A percentile compares a stretch with the other conserved stretches of the same genome.
These are phyloP conservation scores for Debaryomyces psychrophilus DNA, from an alignment of 1,139 yeast species.

Conservation along the genomic window DNA sequence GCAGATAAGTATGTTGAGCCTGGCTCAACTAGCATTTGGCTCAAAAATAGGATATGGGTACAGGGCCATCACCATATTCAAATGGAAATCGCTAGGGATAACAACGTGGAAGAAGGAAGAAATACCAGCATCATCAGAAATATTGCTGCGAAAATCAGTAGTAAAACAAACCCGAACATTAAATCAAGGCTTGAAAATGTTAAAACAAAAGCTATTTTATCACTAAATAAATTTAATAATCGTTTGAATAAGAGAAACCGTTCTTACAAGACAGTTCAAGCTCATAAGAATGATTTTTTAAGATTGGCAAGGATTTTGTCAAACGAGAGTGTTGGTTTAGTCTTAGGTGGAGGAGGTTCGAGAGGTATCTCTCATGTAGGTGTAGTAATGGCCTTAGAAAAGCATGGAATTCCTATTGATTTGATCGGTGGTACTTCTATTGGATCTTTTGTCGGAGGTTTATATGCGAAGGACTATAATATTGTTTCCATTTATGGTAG, in stretches of 20 bases:
- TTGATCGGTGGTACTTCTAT: slow-evolving; percentile 95
- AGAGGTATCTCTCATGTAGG: slow-evolving; percentile 94
- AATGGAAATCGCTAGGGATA: slow-evolving; percentile 41
- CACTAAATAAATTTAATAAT: slow-evolving; percentile 26
- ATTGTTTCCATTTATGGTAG: slow-evolving; percentile 89
- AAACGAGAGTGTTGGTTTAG: slow-evolving; percentile 92
- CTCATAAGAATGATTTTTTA: slow-evolving; percentile 85
- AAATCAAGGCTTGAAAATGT: slow-evolving; percentile 38
- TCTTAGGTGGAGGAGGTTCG: slow-evolving; percentile 97
- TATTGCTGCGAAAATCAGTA: slow-evolving; percentile 42
- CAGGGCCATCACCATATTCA: slow-evolving; percentile 92
- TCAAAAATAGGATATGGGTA: slow-evolving; percentile 85
- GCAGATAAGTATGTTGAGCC: slow-evolving; percentile 81
- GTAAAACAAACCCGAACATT: slow-evolving; percentile 38
- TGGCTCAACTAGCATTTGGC: slow-evolving; percentile 85
- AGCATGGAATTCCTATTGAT: slow-evolving; percentile 91
- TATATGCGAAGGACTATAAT: slow-evolving; percentile 91
- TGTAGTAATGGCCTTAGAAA: slow-evolving; percentile 89
- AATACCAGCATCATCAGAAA: slow-evolving; percentile 35
- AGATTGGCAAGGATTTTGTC: slow-evolving; percentile 87
- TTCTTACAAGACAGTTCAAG: slow-evolving; percentile 49
- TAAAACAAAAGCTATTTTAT: slow-evolving; percentile 30
- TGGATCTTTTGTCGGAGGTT: slow-evolving; percentile 93
- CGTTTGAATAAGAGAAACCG: slow-evolving; percentile 17
- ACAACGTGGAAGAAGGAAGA: slow-evolving; percentile 19